A percentile compares a stretch with the other conserved stretches of the same genome.
Evolutionary conservation across 2,329 filamentous ascomycete species (phyloP).

Genomic region (Paraconiothyrium sp.): DNA sequence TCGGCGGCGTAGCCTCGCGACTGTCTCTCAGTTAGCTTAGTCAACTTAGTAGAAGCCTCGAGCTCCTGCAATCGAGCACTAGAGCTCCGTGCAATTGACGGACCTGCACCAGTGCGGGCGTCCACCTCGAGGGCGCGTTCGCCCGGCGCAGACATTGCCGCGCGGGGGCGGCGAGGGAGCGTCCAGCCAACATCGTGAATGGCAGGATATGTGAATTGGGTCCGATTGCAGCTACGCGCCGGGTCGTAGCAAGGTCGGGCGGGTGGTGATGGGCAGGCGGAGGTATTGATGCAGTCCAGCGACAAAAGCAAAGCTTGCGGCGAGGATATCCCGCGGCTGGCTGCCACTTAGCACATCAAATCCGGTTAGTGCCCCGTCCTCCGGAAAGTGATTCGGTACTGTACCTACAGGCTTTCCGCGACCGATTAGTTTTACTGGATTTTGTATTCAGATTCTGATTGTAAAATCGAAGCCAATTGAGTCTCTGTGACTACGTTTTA

Average conservation of each 20-base stretch:
- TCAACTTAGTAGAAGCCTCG: background rate
- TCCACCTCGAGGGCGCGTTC: constrained; percentile 57
- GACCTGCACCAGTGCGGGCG: constrained; percentile 67
- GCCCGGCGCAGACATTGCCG: constrained; percentile 81
- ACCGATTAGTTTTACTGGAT: background rate
- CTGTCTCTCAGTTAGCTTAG: constrained; percentile 7
- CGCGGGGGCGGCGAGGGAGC: constrained; percentile 78
- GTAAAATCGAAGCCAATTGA: background rate
- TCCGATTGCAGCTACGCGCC: constrained; percentile 47
- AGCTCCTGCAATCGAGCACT: background rate
- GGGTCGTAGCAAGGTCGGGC: constrained; percentile 38
- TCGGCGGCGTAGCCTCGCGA: constrained; percentile 21
- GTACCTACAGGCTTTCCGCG: background rate
- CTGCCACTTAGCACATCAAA: constrained; percentile 21
- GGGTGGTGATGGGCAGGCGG: constrained; percentile 29
- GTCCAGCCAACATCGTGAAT: constrained; percentile 81
- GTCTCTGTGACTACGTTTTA: background rate
- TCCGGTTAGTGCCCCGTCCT: constrained; percentile 19
- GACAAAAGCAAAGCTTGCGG: constrained; percentile 41
- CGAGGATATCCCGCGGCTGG: constrained; percentile 27
- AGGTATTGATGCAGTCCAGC: constrained; percentile 29
- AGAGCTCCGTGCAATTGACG: constrained; percentile 35
- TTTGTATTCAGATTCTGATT: background rate
- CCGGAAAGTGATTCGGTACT: constrained; percentile 5
- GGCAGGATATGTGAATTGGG: constrained; percentile 31